Percentiles rank a stretch among this genome's conserved stretches.
These are phyloP conservation scores for Thelonectria olida DNA, from an alignment of 2,329 filamentous ascomycete species.

Conservation along the genomic window DNA sequence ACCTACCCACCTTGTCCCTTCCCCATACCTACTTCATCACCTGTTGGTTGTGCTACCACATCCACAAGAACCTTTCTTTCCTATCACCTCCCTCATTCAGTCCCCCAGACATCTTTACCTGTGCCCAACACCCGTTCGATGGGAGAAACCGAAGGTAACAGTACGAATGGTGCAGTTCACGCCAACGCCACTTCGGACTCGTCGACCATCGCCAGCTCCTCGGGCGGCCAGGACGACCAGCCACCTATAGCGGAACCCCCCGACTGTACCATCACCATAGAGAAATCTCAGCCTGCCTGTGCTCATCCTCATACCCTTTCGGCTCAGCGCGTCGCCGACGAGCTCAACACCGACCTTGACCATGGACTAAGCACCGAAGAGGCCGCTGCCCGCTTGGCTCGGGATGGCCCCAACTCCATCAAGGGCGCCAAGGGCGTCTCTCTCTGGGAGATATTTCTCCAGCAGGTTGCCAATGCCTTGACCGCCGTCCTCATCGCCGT, in stretches of 20 bases:
- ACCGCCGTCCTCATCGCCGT: slow-evolving; percentile 79
- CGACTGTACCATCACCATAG: slow-evolving; percentile 47
- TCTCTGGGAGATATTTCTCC: slow-evolving; percentile 78
- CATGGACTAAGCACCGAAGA: slow-evolving; percentile 72
- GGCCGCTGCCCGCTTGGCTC: slow-evolving; percentile 70
- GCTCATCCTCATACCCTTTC: slow-evolving; percentile 48
- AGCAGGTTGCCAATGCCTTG: slow-evolving; percentile 80
- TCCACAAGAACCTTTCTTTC: background rate
- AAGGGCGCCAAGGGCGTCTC: slow-evolving; percentile 77
- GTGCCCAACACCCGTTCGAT: slow-evolving; percentile 50
- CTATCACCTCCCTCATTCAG: background rate
- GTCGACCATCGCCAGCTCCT: slow-evolving; percentile 43
- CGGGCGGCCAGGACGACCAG: slow-evolving; percentile 47
- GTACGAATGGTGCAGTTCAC: slow-evolving; percentile 54
- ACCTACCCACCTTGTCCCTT: slow-evolving; percentile 9
- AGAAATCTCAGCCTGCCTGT: slow-evolving; percentile 40
- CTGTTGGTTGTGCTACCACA: slow-evolving; percentile 22
- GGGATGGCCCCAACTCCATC: slow-evolving; percentile 76
- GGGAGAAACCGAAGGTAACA: slow-evolving; percentile 49
- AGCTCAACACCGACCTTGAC: slow-evolving; percentile 54
- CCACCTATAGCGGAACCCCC: slow-evolving; percentile 52
- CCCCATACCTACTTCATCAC: slow-evolving; percentile 1
- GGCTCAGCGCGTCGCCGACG: slow-evolving; percentile 45
- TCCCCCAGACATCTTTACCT: slow-evolving; percentile 28
- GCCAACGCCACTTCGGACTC: slow-evolving; percentile 50